Percentiles rank a stretch among this genome's conserved stretches.
phyloP scores from a whole-genome alignment of 2,329 filamentous ascomycete genomes.

The Coniella vitis region DNA sequence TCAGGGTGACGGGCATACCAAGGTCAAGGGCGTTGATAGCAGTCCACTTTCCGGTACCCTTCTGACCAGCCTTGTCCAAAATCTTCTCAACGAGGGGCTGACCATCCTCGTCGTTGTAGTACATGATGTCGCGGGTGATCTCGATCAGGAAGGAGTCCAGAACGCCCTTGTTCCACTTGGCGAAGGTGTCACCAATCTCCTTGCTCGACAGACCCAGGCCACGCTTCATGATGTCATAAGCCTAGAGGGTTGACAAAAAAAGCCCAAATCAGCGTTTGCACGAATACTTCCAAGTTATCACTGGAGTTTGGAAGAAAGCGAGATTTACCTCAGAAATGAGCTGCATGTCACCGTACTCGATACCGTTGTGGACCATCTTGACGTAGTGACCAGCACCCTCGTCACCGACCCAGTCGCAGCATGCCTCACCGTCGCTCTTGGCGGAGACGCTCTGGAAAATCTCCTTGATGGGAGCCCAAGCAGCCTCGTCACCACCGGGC shows the following conservation, averaged over 20 bases:
- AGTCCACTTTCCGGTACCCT: slow-evolving; percentile 99
- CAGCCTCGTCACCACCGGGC: slow-evolving; percentile 97
- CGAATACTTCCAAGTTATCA: too few relatives aligned
- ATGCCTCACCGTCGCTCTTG: slow-evolving; percentile 94
- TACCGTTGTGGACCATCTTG: slow-evolving; percentile 99
- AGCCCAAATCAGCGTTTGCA: slow-evolving; percentile 7
- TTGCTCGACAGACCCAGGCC: slow-evolving; percentile 82
- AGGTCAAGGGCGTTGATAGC: slow-evolving; percentile 98
- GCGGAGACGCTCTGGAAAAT: slow-evolving; percentile 97
- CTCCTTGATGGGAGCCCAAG: slow-evolving; percentile 97
- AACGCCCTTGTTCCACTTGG: slow-evolving; percentile 97
- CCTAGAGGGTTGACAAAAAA: slow-evolving; percentile 52
- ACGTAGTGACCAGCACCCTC: slow-evolving; percentile 99
- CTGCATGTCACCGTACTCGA: slow-evolving; percentile 99
- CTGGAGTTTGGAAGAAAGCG: background rate
- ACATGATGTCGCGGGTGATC: slow-evolving; percentile 97
- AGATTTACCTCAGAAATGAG: slow-evolving; percentile 87
- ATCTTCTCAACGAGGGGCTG: slow-evolving; percentile 96
- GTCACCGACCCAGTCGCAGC: slow-evolving; percentile 99
- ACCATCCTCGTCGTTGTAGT: slow-evolving; percentile 94
- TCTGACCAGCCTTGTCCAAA: slow-evolving; percentile 95
- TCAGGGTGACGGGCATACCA: slow-evolving; percentile 96
- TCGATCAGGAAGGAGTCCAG: slow-evolving; percentile 99
- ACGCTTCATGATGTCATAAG: slow-evolving; percentile 99
- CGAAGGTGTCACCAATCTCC: slow-evolving; percentile 92